Evolutionary conservation across 164 flowering plant genomes (phyloP), one percentile per base, ranked within the genome.

Genomic region (Vitis rotundifolia): DNA sequence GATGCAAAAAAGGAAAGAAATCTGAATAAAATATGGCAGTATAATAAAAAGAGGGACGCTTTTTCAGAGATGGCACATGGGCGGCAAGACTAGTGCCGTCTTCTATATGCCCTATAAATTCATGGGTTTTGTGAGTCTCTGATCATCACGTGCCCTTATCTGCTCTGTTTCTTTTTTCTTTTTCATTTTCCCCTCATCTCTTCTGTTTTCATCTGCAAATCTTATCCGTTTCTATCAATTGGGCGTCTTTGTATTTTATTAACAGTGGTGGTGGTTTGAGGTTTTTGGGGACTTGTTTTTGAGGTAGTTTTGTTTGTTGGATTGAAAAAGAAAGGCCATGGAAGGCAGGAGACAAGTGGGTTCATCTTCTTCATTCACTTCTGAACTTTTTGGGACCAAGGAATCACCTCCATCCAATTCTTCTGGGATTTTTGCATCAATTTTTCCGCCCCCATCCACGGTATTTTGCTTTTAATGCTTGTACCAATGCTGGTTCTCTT

Each of bases 321-420:
- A 55, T 19, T n/a, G 44, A 54, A 28, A 53, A 53, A 55, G 49
- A 72, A 37, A 67, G 48, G 53, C 19, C 52, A 87, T 88, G 92
- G 92, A 86, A 47, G 68, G 80, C 22, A 77, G 80, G 76, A 77
- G 79, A 60, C 68, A 71, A 73, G 74, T 59, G 14, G 71, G 75
- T 29, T 71, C 85, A 15, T 68, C 81, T 53, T 77, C 85, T 44
- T 85, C 91, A 15, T 72, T 85, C 74, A 75, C 85, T 60, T 74
- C 83, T 74, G 85, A 85, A 44, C 87, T 88, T 69, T 88, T 86
- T 66, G 90, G 85, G 50, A 31, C 66, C 74, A 81, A 78, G 67
- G 77, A 80, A 22, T 67, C 81, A 11, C 61, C 81, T 12, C 68
- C 78, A 3, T 14, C 77, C 4, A 52, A 80, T 0, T 69, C 84